Percentiles rank a stretch among this genome's conserved stretches.
These are phyloP conservation scores for Paradendryphiella salina DNA, from an alignment of 2,329 filamentous ascomycete species.

Conservation along the genomic window DNA sequence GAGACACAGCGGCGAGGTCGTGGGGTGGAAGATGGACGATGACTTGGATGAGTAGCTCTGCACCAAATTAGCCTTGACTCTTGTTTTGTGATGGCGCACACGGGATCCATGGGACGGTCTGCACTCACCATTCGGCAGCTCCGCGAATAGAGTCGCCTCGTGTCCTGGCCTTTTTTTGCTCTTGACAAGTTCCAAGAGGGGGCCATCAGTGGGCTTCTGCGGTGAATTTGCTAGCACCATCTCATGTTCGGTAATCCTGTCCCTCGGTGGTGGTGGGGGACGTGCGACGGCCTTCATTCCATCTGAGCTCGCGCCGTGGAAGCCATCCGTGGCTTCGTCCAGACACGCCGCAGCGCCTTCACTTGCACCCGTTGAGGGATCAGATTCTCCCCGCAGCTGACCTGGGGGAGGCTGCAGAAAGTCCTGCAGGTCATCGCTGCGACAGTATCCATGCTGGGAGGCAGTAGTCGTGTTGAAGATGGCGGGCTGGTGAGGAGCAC, in stretches of 20 bases:
- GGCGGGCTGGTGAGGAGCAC: slow-evolving; percentile 48
- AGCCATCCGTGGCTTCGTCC: slow-evolving; percentile 15
- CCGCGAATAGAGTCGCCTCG: slow-evolving; percentile 55
- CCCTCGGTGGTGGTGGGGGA: slow-evolving; percentile 45
- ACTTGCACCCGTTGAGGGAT: slow-evolving; percentile 19
- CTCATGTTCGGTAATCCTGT: slow-evolving; percentile 61
- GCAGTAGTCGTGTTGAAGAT: slow-evolving; percentile 43
- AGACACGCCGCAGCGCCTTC: slow-evolving; percentile 30
- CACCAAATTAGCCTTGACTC: slow-evolving; percentile 13
- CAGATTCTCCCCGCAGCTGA: slow-evolving; percentile 41
- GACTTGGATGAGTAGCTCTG: slow-evolving; percentile 90
- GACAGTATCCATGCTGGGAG: slow-evolving; percentile 63
- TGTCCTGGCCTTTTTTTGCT: slow-evolving; percentile 50
- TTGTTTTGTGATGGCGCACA: not conserved
- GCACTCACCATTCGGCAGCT: slow-evolving; percentile 78
- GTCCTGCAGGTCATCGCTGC: slow-evolving; percentile 51
- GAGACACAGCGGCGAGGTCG: slow-evolving; percentile 77
- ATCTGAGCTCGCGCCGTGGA: slow-evolving; percentile 17
- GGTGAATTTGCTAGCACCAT: slow-evolving; percentile 48
- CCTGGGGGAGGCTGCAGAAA: slow-evolving; percentile 46
- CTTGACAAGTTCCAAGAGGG: slow-evolving; percentile 58
- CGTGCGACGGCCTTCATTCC: slow-evolving; percentile 33
- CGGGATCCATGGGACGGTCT: not conserved
- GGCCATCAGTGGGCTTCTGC: slow-evolving; percentile 49
- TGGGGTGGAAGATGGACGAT: slow-evolving; percentile 86